These are phyloP conservation scores for Entophlyctis helioformis DNA, from an alignment of 192 early-diverging fungal species.

Conservation along the genomic window DNA sequence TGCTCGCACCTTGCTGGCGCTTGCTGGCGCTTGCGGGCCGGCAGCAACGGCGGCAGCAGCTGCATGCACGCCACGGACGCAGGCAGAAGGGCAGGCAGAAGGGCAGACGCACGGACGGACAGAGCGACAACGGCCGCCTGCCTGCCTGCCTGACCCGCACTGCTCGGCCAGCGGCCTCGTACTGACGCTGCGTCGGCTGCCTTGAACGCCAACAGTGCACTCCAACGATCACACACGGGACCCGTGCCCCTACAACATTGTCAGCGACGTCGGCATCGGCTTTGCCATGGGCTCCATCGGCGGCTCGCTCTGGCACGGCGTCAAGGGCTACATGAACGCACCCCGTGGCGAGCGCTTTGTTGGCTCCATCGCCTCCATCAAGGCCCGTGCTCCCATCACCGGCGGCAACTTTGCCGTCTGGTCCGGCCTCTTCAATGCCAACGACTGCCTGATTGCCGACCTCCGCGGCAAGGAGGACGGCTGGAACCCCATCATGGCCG, in stretches of 20 bases:
- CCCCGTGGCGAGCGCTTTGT: constrained; percentile 86
- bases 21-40: no score
- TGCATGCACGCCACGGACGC: no score
- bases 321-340: constrained; percentile 97
- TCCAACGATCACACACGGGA: constrained; percentile 38
- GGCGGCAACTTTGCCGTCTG: constrained; percentile 99
- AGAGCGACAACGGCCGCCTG: no score
- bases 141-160: no score
- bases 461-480: constrained; percentile 97
- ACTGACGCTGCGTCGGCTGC: no score
- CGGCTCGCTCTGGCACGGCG: constrained; percentile 91
- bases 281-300: constrained; percentile 97
- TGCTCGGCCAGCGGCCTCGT: no score
- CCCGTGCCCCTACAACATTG: constrained; percentile 43
- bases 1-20: no score
- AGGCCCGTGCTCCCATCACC: constrained; percentile 83
- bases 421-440: constrained; percentile 96
- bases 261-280: constrained; percentile 40
- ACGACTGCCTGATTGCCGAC: constrained; percentile 89
- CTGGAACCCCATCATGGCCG: constrained; percentile 92
- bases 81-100: no score
- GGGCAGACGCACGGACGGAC: no score
- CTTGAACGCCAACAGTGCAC: no score
- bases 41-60: no score
- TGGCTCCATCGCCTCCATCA: constrained; percentile 78